Evolutionary conservation across 2,329 filamentous ascomycete genomes (phyloP).

Genomic region (Colletotrichum sp.): DNA sequence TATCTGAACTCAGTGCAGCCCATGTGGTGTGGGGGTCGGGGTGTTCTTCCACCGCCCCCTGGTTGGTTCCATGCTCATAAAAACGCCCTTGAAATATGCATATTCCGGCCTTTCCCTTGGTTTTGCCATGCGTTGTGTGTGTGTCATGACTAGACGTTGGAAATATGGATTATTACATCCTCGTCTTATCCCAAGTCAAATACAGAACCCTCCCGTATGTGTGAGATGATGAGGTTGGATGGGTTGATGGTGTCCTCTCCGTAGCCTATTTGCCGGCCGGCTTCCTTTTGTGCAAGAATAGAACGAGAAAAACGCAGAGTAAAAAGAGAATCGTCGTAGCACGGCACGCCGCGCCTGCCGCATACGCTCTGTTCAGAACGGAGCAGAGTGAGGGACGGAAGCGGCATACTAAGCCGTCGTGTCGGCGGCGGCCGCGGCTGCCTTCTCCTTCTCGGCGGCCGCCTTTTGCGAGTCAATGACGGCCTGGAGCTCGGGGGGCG

Average conservation of each 20-base stretch:
- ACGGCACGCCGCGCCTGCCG: not conserved
- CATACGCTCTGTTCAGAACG: not conserved
- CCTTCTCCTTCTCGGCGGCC: conserved; percentile 42
- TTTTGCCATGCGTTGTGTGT: not conserved
- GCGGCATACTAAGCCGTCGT: conserved; percentile 17
- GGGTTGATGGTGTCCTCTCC: not conserved
- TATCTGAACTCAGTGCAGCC: conserved; percentile 15
- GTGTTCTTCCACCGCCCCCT: not conserved
- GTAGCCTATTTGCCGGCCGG: not conserved
- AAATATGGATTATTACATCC: not conserved
- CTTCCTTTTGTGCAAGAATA: conserved; percentile 8
- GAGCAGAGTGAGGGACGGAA: not conserved
- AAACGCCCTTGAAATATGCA: conserved; percentile 20
- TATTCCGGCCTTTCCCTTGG: conserved; percentile 11
- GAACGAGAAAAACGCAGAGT: not conserved
- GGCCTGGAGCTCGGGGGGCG: conserved; percentile 62
- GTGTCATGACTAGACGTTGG: not conserved
- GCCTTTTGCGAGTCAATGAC: conserved; percentile 62
- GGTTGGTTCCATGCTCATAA: conserved; percentile 1
- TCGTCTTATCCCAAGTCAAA: not conserved
- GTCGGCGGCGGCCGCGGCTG: conserved; percentile 25
- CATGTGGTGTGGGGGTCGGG: not conserved
- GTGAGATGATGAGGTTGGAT: not conserved
- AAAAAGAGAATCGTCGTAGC: not conserved
- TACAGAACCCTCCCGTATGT: not conserved